Evolutionary conservation across 306 rosid genomes (phyloP).

Genomic region (Canavalia ensiformis): DNA sequence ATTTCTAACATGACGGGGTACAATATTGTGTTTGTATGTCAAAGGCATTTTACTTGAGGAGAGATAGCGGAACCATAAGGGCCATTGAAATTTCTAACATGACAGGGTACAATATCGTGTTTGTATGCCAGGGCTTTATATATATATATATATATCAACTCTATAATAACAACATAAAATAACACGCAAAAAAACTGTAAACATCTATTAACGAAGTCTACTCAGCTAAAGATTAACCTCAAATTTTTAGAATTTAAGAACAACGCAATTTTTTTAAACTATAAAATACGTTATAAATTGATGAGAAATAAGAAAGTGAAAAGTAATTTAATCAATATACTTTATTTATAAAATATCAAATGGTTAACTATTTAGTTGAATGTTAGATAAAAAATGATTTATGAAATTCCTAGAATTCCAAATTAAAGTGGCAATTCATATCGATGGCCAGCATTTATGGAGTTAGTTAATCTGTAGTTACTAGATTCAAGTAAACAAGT

Average conservation of each 20-base stretch:
- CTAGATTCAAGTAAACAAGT: constrained; percentile 15
- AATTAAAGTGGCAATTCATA: background rate
- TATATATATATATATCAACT: too few species aligned
- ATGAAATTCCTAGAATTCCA: background rate
- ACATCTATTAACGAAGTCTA: background rate
- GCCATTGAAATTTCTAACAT: constrained; percentile 7
- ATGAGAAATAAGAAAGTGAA: background rate
- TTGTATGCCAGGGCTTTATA: background rate
- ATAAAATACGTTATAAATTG: background rate
- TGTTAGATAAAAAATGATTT: background rate
- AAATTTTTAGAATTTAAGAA: background rate
- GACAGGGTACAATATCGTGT: background rate
- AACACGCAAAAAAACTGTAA: background rate
- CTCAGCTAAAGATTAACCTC: background rate
- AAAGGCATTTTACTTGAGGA: background rate
- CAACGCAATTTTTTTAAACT: background rate
- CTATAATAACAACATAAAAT: background rate
- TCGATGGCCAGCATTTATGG: background rate
- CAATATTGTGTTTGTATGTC: background rate
- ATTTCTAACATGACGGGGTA: background rate
- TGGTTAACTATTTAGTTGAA: background rate
- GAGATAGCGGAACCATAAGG: constrained; percentile 7
- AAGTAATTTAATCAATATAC: background rate
- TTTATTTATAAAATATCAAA: too few species aligned
- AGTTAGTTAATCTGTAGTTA: constrained; percentile 12